Evolutionary conservation across 805 yeast species (phyloP), one percentile per base, ranked within the genome.

Genomic region (Lipomyces spencermartinsiae): DNA sequence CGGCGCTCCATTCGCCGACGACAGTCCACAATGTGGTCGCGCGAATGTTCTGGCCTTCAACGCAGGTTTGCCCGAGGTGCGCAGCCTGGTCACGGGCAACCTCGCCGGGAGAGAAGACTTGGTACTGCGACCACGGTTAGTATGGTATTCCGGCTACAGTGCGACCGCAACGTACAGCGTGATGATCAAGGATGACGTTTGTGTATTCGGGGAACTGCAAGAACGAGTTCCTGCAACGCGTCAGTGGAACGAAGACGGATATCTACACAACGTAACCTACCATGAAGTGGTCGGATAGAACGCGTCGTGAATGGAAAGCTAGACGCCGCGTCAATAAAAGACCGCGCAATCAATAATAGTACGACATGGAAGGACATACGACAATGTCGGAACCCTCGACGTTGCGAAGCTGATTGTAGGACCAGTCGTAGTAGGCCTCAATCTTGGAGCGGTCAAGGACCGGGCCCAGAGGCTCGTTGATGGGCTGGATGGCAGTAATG

Each of bases 1-100:
- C 98, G 12, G 93, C 97, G 31, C 91, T 83, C 91, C 94, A 93
- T 81, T 93, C 97, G 69, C 97, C 98, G 58, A 87, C 84, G 39
- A 93, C 83, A 63, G 85, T 84, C 91, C 94, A 90, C 78, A 90
- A 64, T 12, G 58, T 10, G 33, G 69, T 57, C 33, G 49, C 46
- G 12, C 75, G 66, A 53, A 84, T 80, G 61, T 79, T 76, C 66
- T 78, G 66, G 59, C 86, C 88, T 80, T 86, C 84, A 29, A 78
- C 76, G 76, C 89, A 86, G 2, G 89, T 87, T 54, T 80, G 75
- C 43, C 78, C 71, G 61, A 94, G 74, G 74, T 90, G 95, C 58
- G 87, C 85, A 72, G 87, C 91, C 62, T 90, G 82, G 62, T 80
- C 64, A 74, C 87, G 83, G 62, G 81, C 75, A 67, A 92, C 83